phyloP scores from a whole-genome alignment of 345 rosid genomes.

The Camelina laxa region DNA sequence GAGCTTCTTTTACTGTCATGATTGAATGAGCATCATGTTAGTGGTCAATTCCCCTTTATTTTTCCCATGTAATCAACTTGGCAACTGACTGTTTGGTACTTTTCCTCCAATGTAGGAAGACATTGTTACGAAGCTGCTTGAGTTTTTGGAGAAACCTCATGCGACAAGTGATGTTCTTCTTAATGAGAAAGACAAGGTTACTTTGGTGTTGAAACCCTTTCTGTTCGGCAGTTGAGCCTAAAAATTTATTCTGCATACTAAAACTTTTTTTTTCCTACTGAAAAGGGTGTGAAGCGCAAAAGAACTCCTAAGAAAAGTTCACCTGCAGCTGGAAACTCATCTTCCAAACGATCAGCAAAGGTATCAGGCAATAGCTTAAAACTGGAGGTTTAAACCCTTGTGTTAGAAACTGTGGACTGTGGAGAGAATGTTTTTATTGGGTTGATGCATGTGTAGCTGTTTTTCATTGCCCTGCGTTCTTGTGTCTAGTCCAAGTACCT shows the following conservation, averaged over 20 bases:
- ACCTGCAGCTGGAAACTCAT: conserved; percentile 51
- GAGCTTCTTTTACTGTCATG: neutral
- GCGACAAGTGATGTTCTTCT: conserved; percentile 64
- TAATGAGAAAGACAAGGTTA: conserved; percentile 79
- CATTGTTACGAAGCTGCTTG: conserved; percentile 64
- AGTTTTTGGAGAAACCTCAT: conserved; percentile 83
- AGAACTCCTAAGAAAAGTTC: conserved; percentile 57
- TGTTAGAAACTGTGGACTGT: conserved; percentile 5
- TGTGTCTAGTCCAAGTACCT: neutral
- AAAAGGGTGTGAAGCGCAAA: conserved; percentile 72
- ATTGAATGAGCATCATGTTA: neutral
- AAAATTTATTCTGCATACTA: neutral
- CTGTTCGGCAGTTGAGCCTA: conserved; percentile 4
- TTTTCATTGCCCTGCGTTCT: neutral
- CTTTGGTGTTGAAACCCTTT: conserved; percentile 5
- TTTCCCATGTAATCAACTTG: conserved; percentile 11
- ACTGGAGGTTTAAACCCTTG: conserved; percentile 2
- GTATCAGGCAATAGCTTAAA: conserved; percentile 47
- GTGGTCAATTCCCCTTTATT: conserved; percentile 7
- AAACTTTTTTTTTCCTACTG: conserved; percentile 18
- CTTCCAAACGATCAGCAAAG: conserved; percentile 66
- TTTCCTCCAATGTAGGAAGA: conserved; percentile 71
- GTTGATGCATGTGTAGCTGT: conserved; percentile 6
- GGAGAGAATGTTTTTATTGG: conserved; percentile 5
- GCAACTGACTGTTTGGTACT: conserved; percentile 24